Percentiles rank a stretch among this genome's conserved stretches.
phyloP scores from a whole-genome alignment of 2,329 filamentous ascomycete genomes.

The Myriosclerotinia scirpicola region DNA sequence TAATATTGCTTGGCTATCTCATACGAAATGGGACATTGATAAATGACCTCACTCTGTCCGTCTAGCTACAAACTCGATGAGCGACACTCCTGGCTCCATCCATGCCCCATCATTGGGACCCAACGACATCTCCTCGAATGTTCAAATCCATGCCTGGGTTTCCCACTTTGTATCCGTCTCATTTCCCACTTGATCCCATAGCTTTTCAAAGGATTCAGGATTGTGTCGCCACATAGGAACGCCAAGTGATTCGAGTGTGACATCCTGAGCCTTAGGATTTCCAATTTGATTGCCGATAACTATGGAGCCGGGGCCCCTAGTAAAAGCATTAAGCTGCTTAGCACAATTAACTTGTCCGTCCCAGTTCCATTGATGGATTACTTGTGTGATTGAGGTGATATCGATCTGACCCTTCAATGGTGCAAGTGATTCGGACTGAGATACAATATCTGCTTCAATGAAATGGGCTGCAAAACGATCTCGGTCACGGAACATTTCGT shows the following conservation, averaged over 20 bases:
- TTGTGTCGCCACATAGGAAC: constrained; percentile 24
- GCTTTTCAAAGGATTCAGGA: constrained; percentile 18
- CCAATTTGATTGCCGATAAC: constrained; percentile 24
- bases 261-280: neutral
- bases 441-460: constrained; percentile 39
- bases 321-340: constrained; percentile 25
- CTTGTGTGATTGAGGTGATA: constrained; percentile 45
- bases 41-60: neutral
- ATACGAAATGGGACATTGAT: too few relatives aligned
- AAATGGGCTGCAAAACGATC: constrained; percentile 39
- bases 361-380: constrained; percentile 48
- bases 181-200: constrained; percentile 24
- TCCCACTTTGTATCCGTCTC: constrained; percentile 26
- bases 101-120: constrained; percentile 12
- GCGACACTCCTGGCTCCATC: constrained; percentile 17
- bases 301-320: constrained; percentile 7
- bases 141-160: constrained; percentile 3
- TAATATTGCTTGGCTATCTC: too few relatives aligned
- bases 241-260: neutral
- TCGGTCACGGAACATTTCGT: constrained; percentile 43
- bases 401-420: constrained; percentile 44
- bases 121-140: constrained; percentile 22
- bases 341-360: constrained; percentile 39
- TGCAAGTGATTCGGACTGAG: constrained; percentile 33
- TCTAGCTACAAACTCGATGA: constrained; percentile 15